A percentile compares a stretch with the other conserved stretches of the same genome.
phyloP scores from a whole-genome alignment of 2,329 filamentous ascomycete species.

The Sporothrix globosa region DNA sequence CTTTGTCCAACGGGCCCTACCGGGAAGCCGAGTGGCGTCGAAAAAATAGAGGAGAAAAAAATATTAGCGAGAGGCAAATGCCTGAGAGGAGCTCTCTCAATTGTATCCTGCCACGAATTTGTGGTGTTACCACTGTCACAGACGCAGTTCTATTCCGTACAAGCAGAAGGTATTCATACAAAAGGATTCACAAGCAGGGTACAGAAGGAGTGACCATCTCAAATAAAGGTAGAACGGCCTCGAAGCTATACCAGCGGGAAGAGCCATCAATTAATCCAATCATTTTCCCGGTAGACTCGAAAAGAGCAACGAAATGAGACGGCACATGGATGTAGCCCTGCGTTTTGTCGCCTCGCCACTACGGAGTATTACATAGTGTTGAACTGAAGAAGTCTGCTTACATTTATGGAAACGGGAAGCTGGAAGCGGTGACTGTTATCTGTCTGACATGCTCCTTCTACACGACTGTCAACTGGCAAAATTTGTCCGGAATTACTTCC shows the following conservation, averaged over 20 bases:
- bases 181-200: not conserved
- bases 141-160: not conserved
- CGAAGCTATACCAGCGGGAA: not conserved
- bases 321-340: not conserved
- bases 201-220: conserved; percentile 2
- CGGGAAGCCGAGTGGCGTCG: conserved; percentile 11
- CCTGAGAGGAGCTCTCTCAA: not conserved
- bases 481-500: not conserved
- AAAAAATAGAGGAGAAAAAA: not conserved
- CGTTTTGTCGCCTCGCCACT: conserved; percentile 1
- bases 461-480: not conserved
- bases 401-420: not conserved
- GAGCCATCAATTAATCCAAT: not conserved
- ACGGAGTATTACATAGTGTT: too few relatives aligned
- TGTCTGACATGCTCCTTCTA: not conserved
- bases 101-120: not conserved
- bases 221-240: not conserved
- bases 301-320: not conserved
- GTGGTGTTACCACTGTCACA: too few relatives aligned
- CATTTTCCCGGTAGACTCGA: not conserved
- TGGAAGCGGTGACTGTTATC: not conserved
- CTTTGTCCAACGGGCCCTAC: conserved; percentile 2
- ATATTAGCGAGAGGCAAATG: not conserved
- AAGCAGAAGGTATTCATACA: not conserved
- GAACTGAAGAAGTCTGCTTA: not conserved